A percentile compares a stretch with the other conserved stretches of the same genome.
phyloP scores from a whole-genome alignment of 179 eudicot species.

The Sideroxylon spinosum region DNA sequence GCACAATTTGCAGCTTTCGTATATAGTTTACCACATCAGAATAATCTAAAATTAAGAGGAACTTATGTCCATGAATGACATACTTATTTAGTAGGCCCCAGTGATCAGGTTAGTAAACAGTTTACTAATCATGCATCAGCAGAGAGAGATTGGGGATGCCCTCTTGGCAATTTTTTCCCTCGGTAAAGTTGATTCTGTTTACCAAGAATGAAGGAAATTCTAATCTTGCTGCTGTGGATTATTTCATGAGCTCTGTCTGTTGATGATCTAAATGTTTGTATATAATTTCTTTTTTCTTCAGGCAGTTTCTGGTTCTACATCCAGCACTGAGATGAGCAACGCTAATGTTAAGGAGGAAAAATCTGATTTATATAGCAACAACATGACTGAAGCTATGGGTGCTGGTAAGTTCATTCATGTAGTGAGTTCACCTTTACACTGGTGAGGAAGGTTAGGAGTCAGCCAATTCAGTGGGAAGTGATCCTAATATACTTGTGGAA shows the following conservation, averaged over 20 bases:
- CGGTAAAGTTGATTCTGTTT: not conserved
- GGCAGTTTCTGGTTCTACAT: conserved; percentile 64
- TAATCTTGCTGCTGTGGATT: not conserved
- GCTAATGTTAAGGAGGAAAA: conserved; percentile 48
- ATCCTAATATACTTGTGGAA: not conserved
- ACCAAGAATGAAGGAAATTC: not conserved
- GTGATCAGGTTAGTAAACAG: too few species aligned
- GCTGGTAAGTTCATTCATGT: conserved; percentile 56
- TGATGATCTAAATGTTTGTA: not conserved
- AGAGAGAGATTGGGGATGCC: too few species aligned
- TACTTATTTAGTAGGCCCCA: too few species aligned
- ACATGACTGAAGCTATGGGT: conserved; percentile 99
- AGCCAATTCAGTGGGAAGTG: not conserved
- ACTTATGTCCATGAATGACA: too few species aligned
- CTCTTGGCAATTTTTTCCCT: too few species aligned
- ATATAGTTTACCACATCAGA: too few species aligned
- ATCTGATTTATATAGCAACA: conserved; percentile 72
- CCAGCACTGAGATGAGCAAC: conserved; percentile 45
- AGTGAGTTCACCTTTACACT: not conserved
- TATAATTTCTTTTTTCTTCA: conserved; percentile 18
- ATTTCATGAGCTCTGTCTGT: not conserved
- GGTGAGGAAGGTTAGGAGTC: conserved; percentile 1
- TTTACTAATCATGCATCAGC: too few species aligned
- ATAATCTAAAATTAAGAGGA: too few species aligned
- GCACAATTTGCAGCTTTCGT: too few species aligned